These are phyloP conservation scores for Penicillium ochrochloron DNA, from an alignment of 495 filamentous ascomycete species.

Conservation along the genomic window DNA sequence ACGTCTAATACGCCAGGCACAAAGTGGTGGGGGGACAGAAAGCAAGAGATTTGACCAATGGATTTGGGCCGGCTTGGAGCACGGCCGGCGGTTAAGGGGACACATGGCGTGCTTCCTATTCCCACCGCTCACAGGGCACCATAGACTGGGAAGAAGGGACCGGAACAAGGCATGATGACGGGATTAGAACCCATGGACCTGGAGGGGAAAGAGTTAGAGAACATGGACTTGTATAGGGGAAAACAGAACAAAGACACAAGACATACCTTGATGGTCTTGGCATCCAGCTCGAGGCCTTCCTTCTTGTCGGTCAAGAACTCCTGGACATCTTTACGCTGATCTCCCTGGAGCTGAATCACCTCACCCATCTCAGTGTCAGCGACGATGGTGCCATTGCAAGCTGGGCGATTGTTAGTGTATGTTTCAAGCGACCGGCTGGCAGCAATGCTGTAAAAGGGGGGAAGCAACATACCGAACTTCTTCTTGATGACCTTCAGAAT, in stretches of 20 bases:
- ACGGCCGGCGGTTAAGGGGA: constrained; percentile 33
- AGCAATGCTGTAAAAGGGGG: background rate
- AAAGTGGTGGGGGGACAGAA: constrained; percentile 33
- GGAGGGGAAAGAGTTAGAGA: constrained; percentile 1
- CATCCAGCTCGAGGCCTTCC: constrained; percentile 86
- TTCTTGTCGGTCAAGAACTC: constrained; percentile 97
- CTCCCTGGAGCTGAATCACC: constrained; percentile 99
- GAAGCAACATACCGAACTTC: constrained; percentile 79
- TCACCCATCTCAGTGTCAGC: constrained; percentile 96
- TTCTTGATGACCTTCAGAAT: constrained; percentile 99
- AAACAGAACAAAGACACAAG: background rate
- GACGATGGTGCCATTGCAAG: constrained; percentile 99
- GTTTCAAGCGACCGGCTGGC: background rate
- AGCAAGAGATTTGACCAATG: constrained; percentile 34
- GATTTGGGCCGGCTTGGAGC: constrained; percentile 27
- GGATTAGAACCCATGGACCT: constrained; percentile 65
- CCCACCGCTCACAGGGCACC: constrained; percentile 45
- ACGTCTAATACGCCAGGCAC: constrained; percentile 42
- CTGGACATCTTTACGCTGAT: constrained; percentile 98
- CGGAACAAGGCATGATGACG: constrained; percentile 48
- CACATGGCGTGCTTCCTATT: constrained; percentile 41
- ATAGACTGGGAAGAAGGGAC: constrained; percentile 50
- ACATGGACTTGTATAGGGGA: background rate
- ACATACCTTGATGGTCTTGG: constrained; percentile 93
- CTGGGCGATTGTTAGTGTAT: constrained; percentile 50